These are phyloP conservation scores for Penicillium steckii DNA, from an alignment of 495 filamentous ascomycete species.

Conservation along the genomic window DNA sequence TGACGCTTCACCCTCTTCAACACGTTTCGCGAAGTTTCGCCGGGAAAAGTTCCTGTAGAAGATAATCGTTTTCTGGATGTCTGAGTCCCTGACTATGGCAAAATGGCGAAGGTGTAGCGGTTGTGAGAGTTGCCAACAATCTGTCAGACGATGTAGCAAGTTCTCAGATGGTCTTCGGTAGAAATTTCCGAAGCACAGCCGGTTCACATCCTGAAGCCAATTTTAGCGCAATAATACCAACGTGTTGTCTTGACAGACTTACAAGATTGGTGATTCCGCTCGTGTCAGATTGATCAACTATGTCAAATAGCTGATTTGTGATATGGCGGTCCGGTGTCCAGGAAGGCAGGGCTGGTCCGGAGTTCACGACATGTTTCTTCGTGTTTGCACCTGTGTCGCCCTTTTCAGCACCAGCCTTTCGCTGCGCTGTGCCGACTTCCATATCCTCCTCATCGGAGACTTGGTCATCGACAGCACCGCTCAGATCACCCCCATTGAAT, in stretches of 20 bases:
- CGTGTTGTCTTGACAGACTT: slow-evolving; percentile 4
- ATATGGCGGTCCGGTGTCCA: slow-evolving; percentile 56
- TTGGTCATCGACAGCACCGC: slow-evolving; percentile 38
- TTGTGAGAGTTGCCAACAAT: slow-evolving; percentile 61
- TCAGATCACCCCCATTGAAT: slow-evolving; percentile 25
- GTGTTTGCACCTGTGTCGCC: slow-evolving; percentile 20
- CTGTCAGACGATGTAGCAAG: slow-evolving; percentile 52
- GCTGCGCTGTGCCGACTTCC: slow-evolving; percentile 25
- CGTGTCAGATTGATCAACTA: slow-evolving; percentile 49
- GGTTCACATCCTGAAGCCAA: slow-evolving; percentile 44
- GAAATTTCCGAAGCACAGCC: slow-evolving; percentile 48
- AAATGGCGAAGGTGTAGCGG: slow-evolving; percentile 62
- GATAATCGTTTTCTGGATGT: slow-evolving; percentile 47
- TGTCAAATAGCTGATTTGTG: slow-evolving; percentile 54
- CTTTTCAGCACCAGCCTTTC: slow-evolving; percentile 14
- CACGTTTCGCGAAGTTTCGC: slow-evolving; percentile 54
- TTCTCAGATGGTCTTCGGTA: slow-evolving; percentile 60
- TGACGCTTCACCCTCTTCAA: slow-evolving; percentile 50
- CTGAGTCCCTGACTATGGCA: slow-evolving; percentile 61
- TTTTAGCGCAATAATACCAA: slow-evolving; percentile 2
- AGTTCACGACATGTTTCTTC: slow-evolving; percentile 31
- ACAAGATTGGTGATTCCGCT: slow-evolving; percentile 53
- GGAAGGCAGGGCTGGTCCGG: slow-evolving; percentile 41
- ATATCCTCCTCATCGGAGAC: slow-evolving; percentile 41
- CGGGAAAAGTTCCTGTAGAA: slow-evolving; percentile 61